Evolutionary conservation across 192 early-diverging fungal genomes (phyloP).

Genomic region (Linnemannia hyalina): DNA sequence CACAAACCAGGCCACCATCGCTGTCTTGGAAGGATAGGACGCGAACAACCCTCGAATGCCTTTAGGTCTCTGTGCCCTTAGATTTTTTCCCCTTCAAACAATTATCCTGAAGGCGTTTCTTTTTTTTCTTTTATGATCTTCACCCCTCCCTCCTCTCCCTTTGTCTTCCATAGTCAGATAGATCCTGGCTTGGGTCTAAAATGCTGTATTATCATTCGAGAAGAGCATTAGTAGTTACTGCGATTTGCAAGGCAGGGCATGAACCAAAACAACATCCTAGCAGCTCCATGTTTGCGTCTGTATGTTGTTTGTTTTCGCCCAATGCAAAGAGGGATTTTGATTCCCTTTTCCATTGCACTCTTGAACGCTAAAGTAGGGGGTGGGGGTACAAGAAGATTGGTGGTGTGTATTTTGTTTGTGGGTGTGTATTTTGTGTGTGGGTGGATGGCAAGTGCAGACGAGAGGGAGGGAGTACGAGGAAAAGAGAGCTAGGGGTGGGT

Average conservation of each 20-base stretch:
- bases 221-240: not conserved
- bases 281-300: not conserved
- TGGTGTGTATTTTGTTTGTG: not conserved
- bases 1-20: too few species aligned
- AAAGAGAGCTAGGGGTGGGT: not conserved
- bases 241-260: conserved; percentile 1
- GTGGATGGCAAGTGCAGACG: not conserved
- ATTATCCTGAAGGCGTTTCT: not conserved
- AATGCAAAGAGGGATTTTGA: not conserved
- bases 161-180: not conserved
- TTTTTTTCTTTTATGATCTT: not conserved
- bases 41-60: not conserved
- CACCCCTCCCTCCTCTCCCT: not conserved
- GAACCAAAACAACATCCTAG: not conserved
- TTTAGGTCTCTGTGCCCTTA: not conserved
- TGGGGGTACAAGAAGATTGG: not conserved
- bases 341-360: conserved; percentile 9
- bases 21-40: not conserved
- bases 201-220: not conserved
- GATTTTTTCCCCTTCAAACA: not conserved
- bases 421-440: not conserved
- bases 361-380: conserved; percentile 9
- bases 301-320: not conserved
- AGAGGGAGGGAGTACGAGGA: not conserved
- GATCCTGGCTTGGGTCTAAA: not conserved